These are phyloP conservation scores for Saitozyma podzolica DNA, from an alignment of 768 basidiomycete genomes.

Conservation along the genomic window DNA sequence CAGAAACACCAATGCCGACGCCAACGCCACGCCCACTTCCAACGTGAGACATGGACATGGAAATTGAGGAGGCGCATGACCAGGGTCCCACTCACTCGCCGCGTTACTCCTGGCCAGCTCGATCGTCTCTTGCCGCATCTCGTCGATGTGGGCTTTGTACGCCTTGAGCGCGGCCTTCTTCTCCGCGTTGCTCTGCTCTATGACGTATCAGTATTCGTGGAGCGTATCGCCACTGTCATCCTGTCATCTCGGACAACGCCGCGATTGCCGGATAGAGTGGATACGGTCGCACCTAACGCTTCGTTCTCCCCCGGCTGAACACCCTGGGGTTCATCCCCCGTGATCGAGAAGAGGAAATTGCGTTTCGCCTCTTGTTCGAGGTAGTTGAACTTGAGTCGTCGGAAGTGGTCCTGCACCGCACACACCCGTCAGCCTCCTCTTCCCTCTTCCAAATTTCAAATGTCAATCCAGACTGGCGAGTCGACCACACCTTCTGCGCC, in stretches of 20 bases:
- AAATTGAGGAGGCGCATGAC: not conserved
- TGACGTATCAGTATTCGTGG: not conserved
- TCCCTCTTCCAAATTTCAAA: not conserved
- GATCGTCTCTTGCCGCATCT: constrained; percentile 62
- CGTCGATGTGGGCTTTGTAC: constrained; percentile 64
- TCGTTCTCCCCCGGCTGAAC: constrained; percentile 80
- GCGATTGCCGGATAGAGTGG: not conserved
- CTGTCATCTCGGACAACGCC: not conserved
- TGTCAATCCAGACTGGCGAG: not conserved
- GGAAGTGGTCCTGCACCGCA: constrained; percentile 40
- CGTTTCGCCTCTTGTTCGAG: constrained; percentile 88
- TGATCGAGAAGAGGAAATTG: constrained; percentile 80
- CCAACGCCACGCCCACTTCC: not conserved
- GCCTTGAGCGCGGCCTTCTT: constrained; percentile 71
- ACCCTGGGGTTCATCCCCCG: constrained; percentile 77
- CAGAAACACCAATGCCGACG: too few relatives aligned
- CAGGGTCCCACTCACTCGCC: constrained; percentile 29
- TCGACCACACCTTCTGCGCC: constrained; percentile 36
- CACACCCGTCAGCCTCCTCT: not conserved
- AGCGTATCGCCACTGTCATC: too few relatives aligned
- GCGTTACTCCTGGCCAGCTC: constrained; percentile 61
- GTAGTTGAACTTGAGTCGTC: constrained; percentile 76
- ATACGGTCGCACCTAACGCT: constrained; percentile 51
- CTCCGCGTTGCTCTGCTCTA: constrained; percentile 62
- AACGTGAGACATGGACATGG: not conserved